Percentiles rank a stretch among this genome's conserved stretches.
Evolutionary conservation across 768 basidiomycete genomes (phyloP).

Genomic region (Calocybe indica): DNA sequence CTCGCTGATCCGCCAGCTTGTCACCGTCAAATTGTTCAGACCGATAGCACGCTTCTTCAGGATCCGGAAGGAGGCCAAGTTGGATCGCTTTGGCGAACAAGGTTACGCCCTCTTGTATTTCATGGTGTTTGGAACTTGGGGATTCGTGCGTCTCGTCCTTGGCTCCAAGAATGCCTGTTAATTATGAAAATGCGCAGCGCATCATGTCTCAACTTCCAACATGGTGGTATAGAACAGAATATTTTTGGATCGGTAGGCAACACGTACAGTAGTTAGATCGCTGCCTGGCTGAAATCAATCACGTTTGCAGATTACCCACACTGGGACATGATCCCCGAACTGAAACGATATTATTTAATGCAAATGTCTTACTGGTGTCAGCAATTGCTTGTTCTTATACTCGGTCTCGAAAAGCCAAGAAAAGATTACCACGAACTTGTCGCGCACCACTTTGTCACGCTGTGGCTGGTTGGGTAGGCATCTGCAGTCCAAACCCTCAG

Average conservation of each 20-base stretch:
- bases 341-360: conserved; percentile 93
- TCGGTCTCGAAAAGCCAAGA: conserved; percentile 89
- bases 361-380: conserved; percentile 95
- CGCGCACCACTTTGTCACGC: conserved; percentile 86
- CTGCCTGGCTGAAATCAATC: neutral
- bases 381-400: conserved; percentile 79
- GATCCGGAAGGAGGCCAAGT: conserved; percentile 57
- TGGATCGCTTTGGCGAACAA: conserved; percentile 88
- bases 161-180: neutral
- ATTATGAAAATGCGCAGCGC: conserved; percentile 35
- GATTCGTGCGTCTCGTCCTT: conserved; percentile 53
- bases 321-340: conserved; percentile 76
- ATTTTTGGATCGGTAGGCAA: conserved; percentile 76
- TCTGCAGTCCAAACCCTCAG: neutral
- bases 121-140: conserved; percentile 60
- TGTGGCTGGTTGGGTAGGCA: conserved; percentile 86
- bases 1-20: conserved; percentile 77
- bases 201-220: conserved; percentile 81
- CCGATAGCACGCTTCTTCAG: conserved; percentile 71
- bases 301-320: conserved; percentile 68
- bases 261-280: neutral
- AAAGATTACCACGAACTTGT: conserved; percentile 88
- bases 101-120: conserved; percentile 86
- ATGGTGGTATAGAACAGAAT: conserved; percentile 78
- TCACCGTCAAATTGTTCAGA: conserved; percentile 58